Percentiles rank a stretch among this genome's conserved stretches.
These are phyloP conservation scores for Casuarina glauca DNA, from an alignment of 306 rosid species.

Conservation along the genomic window DNA sequence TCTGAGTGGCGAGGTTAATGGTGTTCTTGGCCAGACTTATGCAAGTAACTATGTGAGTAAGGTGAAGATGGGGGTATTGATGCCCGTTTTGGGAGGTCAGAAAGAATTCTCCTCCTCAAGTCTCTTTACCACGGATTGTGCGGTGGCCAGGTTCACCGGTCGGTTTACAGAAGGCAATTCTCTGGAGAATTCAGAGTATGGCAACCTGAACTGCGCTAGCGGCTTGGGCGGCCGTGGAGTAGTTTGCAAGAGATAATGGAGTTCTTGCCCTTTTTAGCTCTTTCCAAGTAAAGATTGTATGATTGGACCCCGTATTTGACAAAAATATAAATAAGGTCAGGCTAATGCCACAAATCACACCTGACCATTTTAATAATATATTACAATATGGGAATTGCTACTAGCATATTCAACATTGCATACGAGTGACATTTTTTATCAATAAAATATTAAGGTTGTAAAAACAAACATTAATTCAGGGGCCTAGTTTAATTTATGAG, in stretches of 20 bases:
- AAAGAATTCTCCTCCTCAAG: conserved; percentile 36
- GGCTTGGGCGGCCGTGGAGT: conserved; percentile 41
- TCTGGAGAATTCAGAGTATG: conserved; percentile 8
- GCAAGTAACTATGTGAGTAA: conserved; percentile 30
- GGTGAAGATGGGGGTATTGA: conserved; percentile 45
- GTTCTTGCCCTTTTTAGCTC: neutral
- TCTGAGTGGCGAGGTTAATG: conserved; percentile 26
- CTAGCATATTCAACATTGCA: no score
- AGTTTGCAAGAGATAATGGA: conserved; percentile 37
- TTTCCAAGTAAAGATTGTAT: neutral
- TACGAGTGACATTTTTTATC: no score
- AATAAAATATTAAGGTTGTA: no score
- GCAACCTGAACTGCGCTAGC: conserved; percentile 35
- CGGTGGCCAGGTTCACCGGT: conserved; percentile 24
- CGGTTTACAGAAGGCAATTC: neutral
- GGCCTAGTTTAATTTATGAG: no score
- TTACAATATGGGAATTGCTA: no score
- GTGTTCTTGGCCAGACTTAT: conserved; percentile 36
- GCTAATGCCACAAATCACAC: neutral
- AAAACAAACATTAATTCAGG: no score
- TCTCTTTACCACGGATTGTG: conserved; percentile 35
- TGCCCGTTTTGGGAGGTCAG: conserved; percentile 46
- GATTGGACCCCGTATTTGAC: no score
- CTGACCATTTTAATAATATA: no score
- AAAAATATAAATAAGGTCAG: neutral